Evolutionary conservation across 208 protist genomes (phyloP).

Genomic region (Phytomonas francai): DNA sequence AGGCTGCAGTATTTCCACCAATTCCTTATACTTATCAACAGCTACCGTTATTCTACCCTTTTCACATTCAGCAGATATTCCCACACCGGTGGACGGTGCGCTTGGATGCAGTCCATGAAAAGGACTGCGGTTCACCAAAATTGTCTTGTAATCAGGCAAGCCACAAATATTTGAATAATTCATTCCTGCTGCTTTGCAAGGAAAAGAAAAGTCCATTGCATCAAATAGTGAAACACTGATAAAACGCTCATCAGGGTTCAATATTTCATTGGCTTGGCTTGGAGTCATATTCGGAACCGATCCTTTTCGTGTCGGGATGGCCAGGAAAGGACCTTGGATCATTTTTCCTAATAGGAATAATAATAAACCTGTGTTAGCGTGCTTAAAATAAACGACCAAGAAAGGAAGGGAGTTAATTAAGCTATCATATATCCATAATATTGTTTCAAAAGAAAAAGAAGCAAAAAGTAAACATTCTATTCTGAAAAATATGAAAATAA

Average conservation of each 20-base stretch:
- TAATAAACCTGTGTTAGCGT: neutral
- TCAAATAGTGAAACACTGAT: slow-evolving; percentile 65
- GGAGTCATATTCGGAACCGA: slow-evolving; percentile 61
- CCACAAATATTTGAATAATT: slow-evolving; percentile 51
- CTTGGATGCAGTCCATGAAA: slow-evolving; percentile 58
- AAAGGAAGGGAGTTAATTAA: slow-evolving; percentile 2
- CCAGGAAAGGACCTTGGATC: slow-evolving; percentile 30
- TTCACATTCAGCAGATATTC: slow-evolving; percentile 51
- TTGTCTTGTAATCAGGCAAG: slow-evolving; percentile 36
- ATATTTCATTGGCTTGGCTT: slow-evolving; percentile 43
- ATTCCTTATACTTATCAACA: slow-evolving; percentile 40
- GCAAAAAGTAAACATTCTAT: slow-evolving; percentile 69
- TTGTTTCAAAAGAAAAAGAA: neutral
- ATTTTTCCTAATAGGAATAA: neutral
- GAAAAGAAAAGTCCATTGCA: slow-evolving; percentile 37
- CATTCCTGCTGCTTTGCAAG: slow-evolving; percentile 29
- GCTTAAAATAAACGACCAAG: neutral
- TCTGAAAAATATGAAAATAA: slow-evolving; percentile 45
- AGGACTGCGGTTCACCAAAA: slow-evolving; percentile 53
- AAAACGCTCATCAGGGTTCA: slow-evolving; percentile 46
- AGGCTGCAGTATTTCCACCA: slow-evolving; percentile 42
- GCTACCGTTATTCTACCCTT: slow-evolving; percentile 47
- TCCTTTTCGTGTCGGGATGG: slow-evolving; percentile 51
- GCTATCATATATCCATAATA: neutral
- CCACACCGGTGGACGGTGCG: slow-evolving; percentile 33